These are phyloP conservation scores for Nakazawaea molendinolei DNA, from an alignment of 805 yeast species.

Conservation along the genomic window DNA sequence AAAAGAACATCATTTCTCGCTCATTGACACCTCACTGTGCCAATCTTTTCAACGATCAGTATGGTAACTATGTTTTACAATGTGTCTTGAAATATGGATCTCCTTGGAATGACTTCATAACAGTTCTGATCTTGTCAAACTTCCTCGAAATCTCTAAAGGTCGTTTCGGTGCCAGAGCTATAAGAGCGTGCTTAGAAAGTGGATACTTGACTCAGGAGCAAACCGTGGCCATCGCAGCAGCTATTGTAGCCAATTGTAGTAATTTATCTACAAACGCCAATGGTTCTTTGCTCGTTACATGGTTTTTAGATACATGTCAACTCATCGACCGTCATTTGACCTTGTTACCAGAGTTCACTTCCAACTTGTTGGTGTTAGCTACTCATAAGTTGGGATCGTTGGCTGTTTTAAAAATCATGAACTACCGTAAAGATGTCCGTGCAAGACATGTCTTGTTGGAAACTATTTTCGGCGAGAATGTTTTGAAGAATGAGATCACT, in stretches of 20 bases:
- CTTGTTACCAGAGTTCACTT: slow-evolving; percentile 55
- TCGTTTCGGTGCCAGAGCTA: slow-evolving; percentile 92
- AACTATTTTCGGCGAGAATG: slow-evolving; percentile 48
- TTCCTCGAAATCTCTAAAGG: slow-evolving; percentile 80
- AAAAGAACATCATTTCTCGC: slow-evolving; percentile 57
- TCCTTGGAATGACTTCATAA: slow-evolving; percentile 85
- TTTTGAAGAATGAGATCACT: slow-evolving; percentile 1
- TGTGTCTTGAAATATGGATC: slow-evolving; percentile 86
- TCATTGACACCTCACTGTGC: slow-evolving; percentile 77
- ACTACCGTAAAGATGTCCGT: slow-evolving; percentile 56
- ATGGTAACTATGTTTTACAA: slow-evolving; percentile 94
- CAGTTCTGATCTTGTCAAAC: slow-evolving; percentile 71
- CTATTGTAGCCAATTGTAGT: slow-evolving; percentile 72
- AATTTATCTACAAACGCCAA: slow-evolving; percentile 77
- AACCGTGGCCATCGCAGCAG: slow-evolving; percentile 62
- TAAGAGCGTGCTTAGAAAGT: slow-evolving; percentile 87
- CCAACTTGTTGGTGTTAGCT: slow-evolving; percentile 57
- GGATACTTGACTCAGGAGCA: slow-evolving; percentile 62
- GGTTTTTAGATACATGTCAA: slow-evolving; percentile 86
- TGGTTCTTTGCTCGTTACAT: slow-evolving; percentile 83
- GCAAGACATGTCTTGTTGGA: slow-evolving; percentile 58
- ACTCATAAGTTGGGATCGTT: slow-evolving; percentile 80
- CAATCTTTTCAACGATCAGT: slow-evolving; percentile 87
- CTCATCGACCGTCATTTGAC: slow-evolving; percentile 59
- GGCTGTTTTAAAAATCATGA: slow-evolving; percentile 73